A percentile compares a stretch with the other conserved stretches of the same genome.
phyloP scores from a whole-genome alignment of 176 grass and related monocot species.

The Cymbopogon citratus region DNA sequence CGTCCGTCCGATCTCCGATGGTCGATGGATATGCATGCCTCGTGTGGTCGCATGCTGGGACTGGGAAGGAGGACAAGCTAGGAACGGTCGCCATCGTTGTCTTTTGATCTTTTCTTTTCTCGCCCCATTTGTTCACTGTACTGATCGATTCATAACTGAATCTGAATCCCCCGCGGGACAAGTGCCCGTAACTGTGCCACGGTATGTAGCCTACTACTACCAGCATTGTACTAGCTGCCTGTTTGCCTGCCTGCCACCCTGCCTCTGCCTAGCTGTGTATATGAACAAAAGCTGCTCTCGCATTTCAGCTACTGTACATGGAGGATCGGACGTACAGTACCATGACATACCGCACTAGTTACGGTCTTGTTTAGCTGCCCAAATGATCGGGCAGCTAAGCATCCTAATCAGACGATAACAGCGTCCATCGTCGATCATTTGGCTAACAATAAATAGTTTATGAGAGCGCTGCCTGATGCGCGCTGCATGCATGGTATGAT shows the following conservation, averaged over 20 bases:
- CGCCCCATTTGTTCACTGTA: not conserved
- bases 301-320: not conserved
- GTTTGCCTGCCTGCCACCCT: not conserved
- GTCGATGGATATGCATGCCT: no score
- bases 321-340: not conserved
- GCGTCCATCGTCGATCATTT: not conserved
- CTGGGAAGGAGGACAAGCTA: not conserved
- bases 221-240: not conserved
- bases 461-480: no score
- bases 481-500: no score
- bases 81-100: not conserved
- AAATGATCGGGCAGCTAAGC: no score
- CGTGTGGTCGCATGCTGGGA: no score
- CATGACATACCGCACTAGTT: not conserved
- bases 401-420: not conserved
- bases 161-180: slow-evolving; percentile 39
- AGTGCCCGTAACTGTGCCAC: slow-evolving; percentile 27
- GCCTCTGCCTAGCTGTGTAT: no score
- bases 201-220: not conserved
- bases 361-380: no score
- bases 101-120: not conserved
- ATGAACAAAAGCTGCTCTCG: not conserved
- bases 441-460: not conserved
- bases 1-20: no score
- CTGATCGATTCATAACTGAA: slow-evolving; percentile 1